phyloP scores from a whole-genome alignment of 1,139 yeast genomes.

The Kodamaea ohmeri region DNA sequence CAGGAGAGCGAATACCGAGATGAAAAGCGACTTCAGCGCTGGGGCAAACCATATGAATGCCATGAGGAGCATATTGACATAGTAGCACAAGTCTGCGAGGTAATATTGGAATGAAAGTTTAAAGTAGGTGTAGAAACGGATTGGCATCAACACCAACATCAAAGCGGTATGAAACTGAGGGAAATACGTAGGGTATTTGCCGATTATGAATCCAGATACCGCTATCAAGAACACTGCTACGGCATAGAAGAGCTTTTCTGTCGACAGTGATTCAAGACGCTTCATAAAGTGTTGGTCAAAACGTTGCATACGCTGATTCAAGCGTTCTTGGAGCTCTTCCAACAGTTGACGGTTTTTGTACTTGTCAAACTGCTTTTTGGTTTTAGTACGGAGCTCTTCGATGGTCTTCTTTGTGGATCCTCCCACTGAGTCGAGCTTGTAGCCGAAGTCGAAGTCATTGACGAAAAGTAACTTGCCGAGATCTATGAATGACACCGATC shows the following conservation, averaged over 20 bases:
- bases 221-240: slow-evolving; percentile 68
- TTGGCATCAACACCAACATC: slow-evolving; percentile 70
- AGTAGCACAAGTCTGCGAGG: slow-evolving; percentile 91
- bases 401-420: slow-evolving; percentile 36
- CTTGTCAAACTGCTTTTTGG: slow-evolving; percentile 32
- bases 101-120: slow-evolving; percentile 79
- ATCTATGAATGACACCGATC: slow-evolving; percentile 39
- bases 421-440: slow-evolving; percentile 32
- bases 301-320: slow-evolving; percentile 44
- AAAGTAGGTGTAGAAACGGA: slow-evolving; percentile 79
- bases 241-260: slow-evolving; percentile 84
- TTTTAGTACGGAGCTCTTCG: slow-evolving; percentile 36
- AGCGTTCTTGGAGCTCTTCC: slow-evolving; percentile 31
- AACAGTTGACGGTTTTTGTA: slow-evolving; percentile 23
- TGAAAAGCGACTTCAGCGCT: slow-evolving; percentile 63
- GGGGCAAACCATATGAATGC: slow-evolving; percentile 84
- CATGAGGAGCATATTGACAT: slow-evolving; percentile 71
- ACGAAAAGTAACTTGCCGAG: slow-evolving; percentile 36
- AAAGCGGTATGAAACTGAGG: slow-evolving; percentile 72
- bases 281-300: slow-evolving; percentile 57
- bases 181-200: slow-evolving; percentile 71
- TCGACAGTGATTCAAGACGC: slow-evolving; percentile 52
- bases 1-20: slow-evolving; percentile 80
- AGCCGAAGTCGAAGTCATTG: slow-evolving; percentile 46
- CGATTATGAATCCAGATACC: slow-evolving; percentile 71